Percentiles rank a stretch among this genome's conserved stretches.
These are phyloP conservation scores for Eucalyptus pauciflora DNA, from an alignment of 345 rosid species.

Conservation along the genomic window DNA sequence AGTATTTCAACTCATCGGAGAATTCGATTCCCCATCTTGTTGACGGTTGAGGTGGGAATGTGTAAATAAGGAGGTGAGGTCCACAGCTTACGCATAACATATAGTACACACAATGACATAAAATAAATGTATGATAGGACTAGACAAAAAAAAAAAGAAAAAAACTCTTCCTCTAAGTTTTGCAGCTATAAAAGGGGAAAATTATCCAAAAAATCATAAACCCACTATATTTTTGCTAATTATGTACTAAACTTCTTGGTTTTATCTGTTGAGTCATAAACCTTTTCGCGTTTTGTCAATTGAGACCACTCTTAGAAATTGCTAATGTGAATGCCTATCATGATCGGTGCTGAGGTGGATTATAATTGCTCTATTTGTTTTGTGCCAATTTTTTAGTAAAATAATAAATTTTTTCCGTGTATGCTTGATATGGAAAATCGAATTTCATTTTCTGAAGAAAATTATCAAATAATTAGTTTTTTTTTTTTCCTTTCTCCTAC, in stretches of 20 bases:
- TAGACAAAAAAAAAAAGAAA: rapidly evolving
- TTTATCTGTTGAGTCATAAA: rapidly evolving
- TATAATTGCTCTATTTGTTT: rapidly evolving
- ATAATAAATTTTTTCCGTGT: rapidly evolving
- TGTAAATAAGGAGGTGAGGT: neutral
- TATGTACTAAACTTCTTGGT: rapidly evolving
- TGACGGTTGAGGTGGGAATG: rapidly evolving
- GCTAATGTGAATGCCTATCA: rapidly evolving
- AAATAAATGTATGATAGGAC: too few relatives aligned
- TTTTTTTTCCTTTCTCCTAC: too few relatives aligned
- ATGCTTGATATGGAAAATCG: rapidly evolving
- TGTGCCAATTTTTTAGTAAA: too few relatives aligned
- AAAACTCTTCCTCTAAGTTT: too few relatives aligned
- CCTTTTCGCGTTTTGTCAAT: rapidly evolving
- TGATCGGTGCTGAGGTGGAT: rapidly evolving
- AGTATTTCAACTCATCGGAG: neutral
- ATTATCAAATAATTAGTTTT: too few relatives aligned
- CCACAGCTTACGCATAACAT: rapidly evolving
- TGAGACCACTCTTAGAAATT: rapidly evolving
- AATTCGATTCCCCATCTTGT: rapidly evolving
- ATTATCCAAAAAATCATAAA: too few relatives aligned
- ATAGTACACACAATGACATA: too few relatives aligned
- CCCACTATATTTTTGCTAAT: rapidly evolving
- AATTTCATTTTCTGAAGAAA: too few relatives aligned
- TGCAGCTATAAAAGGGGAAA: rapidly evolving